These are phyloP conservation scores for Botryobasidium botryosum DNA, from an alignment of 768 basidiomycete species.

Conservation along the genomic window DNA sequence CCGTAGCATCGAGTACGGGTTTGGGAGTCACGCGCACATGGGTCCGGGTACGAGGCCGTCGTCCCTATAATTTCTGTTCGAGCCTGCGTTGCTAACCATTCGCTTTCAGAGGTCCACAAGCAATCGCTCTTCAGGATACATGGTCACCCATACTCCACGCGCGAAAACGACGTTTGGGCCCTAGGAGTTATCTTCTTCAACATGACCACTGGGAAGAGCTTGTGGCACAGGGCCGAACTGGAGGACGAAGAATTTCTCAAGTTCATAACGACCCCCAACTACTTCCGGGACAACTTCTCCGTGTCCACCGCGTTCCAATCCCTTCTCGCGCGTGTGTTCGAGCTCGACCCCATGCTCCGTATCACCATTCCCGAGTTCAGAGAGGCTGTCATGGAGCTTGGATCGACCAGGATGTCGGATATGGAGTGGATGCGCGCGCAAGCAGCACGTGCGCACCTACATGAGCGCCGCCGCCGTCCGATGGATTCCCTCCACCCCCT, in stretches of 20 bases:
- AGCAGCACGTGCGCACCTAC: no score
- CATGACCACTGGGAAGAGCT: constrained; percentile 60
- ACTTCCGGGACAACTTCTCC: constrained; percentile 50
- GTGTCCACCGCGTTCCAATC: constrained; percentile 48
- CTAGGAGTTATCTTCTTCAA: constrained; percentile 50
- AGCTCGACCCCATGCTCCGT: constrained; percentile 41
- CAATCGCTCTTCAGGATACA: no score
- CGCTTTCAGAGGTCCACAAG: no score
- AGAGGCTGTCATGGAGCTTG: constrained; percentile 33
- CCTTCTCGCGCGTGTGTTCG: constrained; percentile 57
- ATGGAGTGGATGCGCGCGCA: constrained; percentile 26
- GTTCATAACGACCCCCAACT: constrained; percentile 50
- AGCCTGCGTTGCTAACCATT: neutral
- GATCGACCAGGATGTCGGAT: constrained; percentile 43
- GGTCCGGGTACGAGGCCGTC: constrained; percentile 21
- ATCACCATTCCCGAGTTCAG: constrained; percentile 49
- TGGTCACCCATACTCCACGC: constrained; percentile 35
- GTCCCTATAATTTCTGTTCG: neutral
- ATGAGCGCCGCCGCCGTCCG: no score
- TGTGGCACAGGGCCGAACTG: constrained; percentile 52
- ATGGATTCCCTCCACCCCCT: no score
- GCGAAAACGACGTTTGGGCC: constrained; percentile 37
- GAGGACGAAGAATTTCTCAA: constrained; percentile 59
- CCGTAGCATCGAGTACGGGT: constrained; percentile 25
- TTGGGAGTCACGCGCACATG: constrained; percentile 29